These are phyloP conservation scores for Lycium ferocissimum DNA, from an alignment of 257 asterid species.

Conservation along the genomic window DNA sequence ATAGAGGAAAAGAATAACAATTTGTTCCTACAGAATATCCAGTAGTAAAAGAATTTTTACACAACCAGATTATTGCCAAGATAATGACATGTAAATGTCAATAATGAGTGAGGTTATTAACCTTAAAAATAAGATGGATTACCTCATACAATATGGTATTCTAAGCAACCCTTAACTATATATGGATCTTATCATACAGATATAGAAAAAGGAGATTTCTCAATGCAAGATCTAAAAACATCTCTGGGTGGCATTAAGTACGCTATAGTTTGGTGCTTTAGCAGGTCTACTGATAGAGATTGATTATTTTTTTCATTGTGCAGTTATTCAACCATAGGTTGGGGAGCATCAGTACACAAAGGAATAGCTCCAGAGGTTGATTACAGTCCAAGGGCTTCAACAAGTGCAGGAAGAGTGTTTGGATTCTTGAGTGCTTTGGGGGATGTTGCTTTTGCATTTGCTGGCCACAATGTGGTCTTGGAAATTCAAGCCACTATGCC, in stretches of 20 bases:
- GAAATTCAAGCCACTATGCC: slow-evolving; percentile 71
- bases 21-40: not conserved
- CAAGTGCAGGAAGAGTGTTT: slow-evolving; percentile 37
- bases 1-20: not conserved
- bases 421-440: slow-evolving; percentile 57
- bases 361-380: slow-evolving; percentile 41
- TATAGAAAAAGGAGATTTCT: no score
- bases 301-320: not conserved
- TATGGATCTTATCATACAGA: no score
- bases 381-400: slow-evolving; percentile 46
- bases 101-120: no score
- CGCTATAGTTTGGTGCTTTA: not conserved
- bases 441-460: slow-evolving; percentile 58
- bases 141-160: no score
- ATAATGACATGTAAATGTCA: no score
- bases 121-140: no score
- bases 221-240: not conserved
- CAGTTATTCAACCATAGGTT: slow-evolving; percentile 62
- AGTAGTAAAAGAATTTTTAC: not conserved
- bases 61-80: not conserved
- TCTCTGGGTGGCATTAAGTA: not conserved
- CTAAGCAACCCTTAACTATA: no score
- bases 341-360: slow-evolving; percentile 50
- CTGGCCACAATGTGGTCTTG: slow-evolving; percentile 61
- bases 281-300: not conserved